Percentiles rank a stretch among this genome's conserved stretches.
These are phyloP conservation scores for Endoconidiophora polonica DNA, from an alignment of 2,329 filamentous ascomycete genomes.

Conservation along the genomic window DNA sequence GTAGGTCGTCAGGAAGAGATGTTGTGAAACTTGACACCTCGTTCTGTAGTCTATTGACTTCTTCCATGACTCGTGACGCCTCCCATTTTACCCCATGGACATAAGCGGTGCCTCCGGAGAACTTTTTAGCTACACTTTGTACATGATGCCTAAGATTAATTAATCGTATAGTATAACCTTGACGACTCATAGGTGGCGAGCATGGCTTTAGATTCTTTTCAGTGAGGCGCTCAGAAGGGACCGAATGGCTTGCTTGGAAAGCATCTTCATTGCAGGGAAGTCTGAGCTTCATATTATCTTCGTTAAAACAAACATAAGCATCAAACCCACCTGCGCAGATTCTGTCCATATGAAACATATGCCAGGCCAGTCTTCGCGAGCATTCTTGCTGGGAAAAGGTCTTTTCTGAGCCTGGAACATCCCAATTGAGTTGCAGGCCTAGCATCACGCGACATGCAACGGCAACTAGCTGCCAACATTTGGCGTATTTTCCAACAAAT, in stretches of 20 bases:
- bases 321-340: conserved; percentile 25
- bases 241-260: conserved; percentile 20
- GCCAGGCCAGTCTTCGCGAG: conserved; percentile 23
- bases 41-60: conserved; percentile 23
- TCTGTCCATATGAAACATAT: conserved; percentile 24
- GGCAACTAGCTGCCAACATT: conserved; percentile 25
- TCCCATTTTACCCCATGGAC: conserved; percentile 16
- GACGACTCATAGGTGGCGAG: conserved; percentile 18
- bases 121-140: conserved; percentile 16
- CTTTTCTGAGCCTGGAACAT: conserved; percentile 18
- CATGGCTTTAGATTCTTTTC: conserved; percentile 10
- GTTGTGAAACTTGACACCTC: conserved; percentile 23
- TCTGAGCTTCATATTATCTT: conserved; percentile 24
- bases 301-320: conserved; percentile 23
- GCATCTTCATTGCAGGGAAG: conserved; percentile 22
- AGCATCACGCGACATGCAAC: conserved; percentile 23
- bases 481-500: conserved; percentile 22
- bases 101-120: conserved; percentile 11
- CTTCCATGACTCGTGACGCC: conserved; percentile 23
- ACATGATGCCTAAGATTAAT: conserved; percentile 24
- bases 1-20: conserved; percentile 21
- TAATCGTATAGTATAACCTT: conserved; percentile 22
- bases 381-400: conserved; percentile 23
- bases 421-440: conserved; percentile 26
- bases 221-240: conserved; percentile 19